Percentiles rank a stretch among this genome's conserved stretches.
Evolutionary conservation across 192 early-diverging fungal species (phyloP).

Genomic region (Rhizophagus sp.): DNA sequence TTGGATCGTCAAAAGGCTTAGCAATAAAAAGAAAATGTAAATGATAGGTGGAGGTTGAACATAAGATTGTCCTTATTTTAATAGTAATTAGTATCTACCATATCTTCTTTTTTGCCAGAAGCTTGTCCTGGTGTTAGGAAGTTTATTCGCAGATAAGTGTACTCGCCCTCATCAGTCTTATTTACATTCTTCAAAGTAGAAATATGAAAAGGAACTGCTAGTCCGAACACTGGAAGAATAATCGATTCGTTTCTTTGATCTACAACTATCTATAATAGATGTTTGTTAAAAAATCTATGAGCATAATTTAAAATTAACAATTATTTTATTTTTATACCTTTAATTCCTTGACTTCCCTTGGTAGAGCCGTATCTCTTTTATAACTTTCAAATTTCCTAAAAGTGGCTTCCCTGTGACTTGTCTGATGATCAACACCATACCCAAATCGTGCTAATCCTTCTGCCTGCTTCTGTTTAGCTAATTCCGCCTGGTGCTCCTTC

Average conservation of each 20-base stretch:
- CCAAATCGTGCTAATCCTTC: slow-evolving; percentile 83
- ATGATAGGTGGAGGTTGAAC: neutral
- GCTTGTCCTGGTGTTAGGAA: slow-evolving; percentile 94
- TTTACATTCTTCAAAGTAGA: slow-evolving; percentile 92
- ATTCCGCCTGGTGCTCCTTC: slow-evolving; percentile 85
- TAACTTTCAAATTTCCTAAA: slow-evolving; percentile 97
- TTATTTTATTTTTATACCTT: slow-evolving; percentile 44
- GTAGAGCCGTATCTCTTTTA: slow-evolving; percentile 83
- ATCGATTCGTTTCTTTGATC: slow-evolving; percentile 86
- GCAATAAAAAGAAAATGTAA: slow-evolving; percentile 3
- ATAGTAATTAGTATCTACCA: slow-evolving; percentile 38
- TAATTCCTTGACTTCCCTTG: slow-evolving; percentile 73
- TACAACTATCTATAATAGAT: slow-evolving; percentile 72
- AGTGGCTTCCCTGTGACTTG: slow-evolving; percentile 66
- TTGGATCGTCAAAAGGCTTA: slow-evolving; percentile 81
- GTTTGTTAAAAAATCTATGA: neutral
- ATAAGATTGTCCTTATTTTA: neutral
- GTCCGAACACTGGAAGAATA: slow-evolving; percentile 92
- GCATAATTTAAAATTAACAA: neutral
- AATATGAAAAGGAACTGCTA: slow-evolving; percentile 98
- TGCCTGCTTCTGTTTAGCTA: slow-evolving; percentile 71
- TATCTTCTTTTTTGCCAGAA: slow-evolving; percentile 85
- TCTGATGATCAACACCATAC: slow-evolving; percentile 57
- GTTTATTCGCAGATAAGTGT: slow-evolving; percentile 89
- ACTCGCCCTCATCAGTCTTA: slow-evolving; percentile 94